Evolutionary conservation across 192 early-diverging fungal species (phyloP).

Genomic region (Linnemannia exigua): DNA sequence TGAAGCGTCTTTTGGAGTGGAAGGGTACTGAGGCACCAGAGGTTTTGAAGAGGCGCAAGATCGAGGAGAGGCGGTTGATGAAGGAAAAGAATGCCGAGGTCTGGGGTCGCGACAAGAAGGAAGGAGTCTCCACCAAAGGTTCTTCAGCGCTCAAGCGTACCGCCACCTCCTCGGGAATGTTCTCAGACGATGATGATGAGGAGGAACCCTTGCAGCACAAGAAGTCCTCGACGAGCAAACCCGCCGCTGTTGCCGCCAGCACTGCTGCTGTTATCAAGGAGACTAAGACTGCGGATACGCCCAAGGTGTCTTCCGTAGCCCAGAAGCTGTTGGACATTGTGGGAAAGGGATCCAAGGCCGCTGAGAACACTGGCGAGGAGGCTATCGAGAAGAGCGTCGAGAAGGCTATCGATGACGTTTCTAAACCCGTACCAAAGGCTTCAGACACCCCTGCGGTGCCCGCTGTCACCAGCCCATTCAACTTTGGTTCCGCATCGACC

Average conservation of each 20-base stretch:
- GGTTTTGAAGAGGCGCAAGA: conserved; percentile 17
- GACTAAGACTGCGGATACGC: neutral
- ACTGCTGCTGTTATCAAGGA: neutral
- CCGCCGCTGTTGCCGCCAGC: neutral
- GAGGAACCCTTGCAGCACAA: neutral
- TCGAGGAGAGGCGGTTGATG: conserved; percentile 13
- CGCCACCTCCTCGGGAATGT: neutral
- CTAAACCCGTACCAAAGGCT: neutral
- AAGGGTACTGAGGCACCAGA: conserved; percentile 37
- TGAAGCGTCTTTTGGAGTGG: conserved; percentile 34
- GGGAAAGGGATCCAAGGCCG: neutral
- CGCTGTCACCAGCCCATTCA: neutral
- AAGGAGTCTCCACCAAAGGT: neutral
- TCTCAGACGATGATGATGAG: neutral
- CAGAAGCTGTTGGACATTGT: conserved; percentile 24
- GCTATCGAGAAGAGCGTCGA: neutral
- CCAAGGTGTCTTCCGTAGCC: conserved; percentile 7
- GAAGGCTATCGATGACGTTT: neutral
- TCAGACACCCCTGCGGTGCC: neutral
- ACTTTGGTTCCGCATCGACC: neutral
- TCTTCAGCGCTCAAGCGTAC: neutral
- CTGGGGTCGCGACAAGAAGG: conserved; percentile 6
- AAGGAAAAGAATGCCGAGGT: conserved; percentile 22
- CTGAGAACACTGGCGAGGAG: neutral
- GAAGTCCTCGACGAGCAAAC: neutral